These are phyloP conservation scores for Alternaria gaisen DNA, from an alignment of 2,329 filamentous ascomycete genomes.

Conservation along the genomic window DNA sequence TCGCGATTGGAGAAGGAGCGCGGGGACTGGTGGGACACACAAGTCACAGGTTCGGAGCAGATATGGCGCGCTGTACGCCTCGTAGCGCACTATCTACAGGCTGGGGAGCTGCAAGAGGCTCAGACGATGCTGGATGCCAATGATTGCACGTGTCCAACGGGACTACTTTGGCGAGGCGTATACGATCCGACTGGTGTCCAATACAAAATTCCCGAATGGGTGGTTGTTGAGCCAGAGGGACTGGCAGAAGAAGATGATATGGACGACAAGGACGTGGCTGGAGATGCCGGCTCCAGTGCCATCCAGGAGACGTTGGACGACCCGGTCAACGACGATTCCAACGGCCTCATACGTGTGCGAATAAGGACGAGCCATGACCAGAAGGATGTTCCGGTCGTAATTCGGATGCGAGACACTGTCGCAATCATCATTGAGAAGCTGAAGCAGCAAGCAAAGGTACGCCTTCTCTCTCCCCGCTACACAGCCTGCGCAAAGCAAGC, in stretches of 20 bases:
- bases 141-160: slow-evolving; percentile 62
- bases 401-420: slow-evolving; percentile 63
- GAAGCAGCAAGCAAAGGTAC: slow-evolving; percentile 69
- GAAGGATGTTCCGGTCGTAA: slow-evolving; percentile 49
- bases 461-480: neutral
- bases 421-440: slow-evolving; percentile 70
- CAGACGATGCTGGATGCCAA: slow-evolving; percentile 83
- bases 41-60: slow-evolving; percentile 78
- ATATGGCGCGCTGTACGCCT: slow-evolving; percentile 80
- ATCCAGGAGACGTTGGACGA: slow-evolving; percentile 41
- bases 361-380: slow-evolving; percentile 51
- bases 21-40: slow-evolving; percentile 87
- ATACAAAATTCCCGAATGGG: slow-evolving; percentile 58
- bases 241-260: slow-evolving; percentile 38
- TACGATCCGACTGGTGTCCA: slow-evolving; percentile 55
- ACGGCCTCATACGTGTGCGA: slow-evolving; percentile 42
- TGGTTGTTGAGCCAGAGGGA: slow-evolving; percentile 56
- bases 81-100: slow-evolving; percentile 73
- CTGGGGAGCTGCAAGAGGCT: slow-evolving; percentile 61
- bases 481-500: neutral
- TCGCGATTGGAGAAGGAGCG: slow-evolving; percentile 74
- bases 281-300: slow-evolving; percentile 4
- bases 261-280: slow-evolving; percentile 27
- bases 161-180: slow-evolving; percentile 53
- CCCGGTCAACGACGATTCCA: slow-evolving; percentile 24